Percentiles rank a stretch among this genome's conserved stretches.
phyloP scores from a whole-genome alignment of 495 filamentous ascomycete species.

The Pyrenula massariospora region DNA sequence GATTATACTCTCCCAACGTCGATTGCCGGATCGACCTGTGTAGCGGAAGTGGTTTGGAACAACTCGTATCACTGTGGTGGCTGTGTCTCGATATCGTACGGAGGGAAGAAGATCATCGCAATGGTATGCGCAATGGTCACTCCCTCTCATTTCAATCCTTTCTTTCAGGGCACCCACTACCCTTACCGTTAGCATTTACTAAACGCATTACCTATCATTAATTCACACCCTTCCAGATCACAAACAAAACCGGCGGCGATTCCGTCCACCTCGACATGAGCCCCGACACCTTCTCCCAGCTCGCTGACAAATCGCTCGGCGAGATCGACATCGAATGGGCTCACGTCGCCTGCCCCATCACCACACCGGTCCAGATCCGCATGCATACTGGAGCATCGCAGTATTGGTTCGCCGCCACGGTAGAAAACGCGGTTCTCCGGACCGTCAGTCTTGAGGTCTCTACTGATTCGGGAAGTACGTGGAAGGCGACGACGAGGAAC shows the following conservation, averaged over 20 bases:
- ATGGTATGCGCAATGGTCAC: neutral
- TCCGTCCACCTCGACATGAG: neutral
- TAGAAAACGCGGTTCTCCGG: neutral
- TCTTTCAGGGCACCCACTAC: neutral
- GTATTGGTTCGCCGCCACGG: neutral
- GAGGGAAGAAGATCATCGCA: conserved; percentile 1
- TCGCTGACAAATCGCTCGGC: neutral
- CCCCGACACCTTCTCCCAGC: neutral
- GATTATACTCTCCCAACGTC: conserved; percentile 2
- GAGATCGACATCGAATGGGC: neutral
- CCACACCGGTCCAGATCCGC: neutral
- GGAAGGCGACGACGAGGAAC: neutral
- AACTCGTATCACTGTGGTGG: conserved; percentile 1
- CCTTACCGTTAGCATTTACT: neutral
- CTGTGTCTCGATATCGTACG: conserved; percentile 2
- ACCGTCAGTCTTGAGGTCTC: neutral
- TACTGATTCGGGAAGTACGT: neutral
- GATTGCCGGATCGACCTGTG: conserved; percentile 3
- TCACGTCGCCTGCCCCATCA: neutral
- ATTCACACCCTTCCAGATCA: neutral
- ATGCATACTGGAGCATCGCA: neutral
- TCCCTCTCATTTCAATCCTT: neutral
- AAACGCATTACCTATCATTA: neutral
- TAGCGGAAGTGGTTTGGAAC: conserved; percentile 2
- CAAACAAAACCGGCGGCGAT: neutral